Conservation (phyloP, 169 alveolate genomes). For the Eimeria brunetti region DNA sequence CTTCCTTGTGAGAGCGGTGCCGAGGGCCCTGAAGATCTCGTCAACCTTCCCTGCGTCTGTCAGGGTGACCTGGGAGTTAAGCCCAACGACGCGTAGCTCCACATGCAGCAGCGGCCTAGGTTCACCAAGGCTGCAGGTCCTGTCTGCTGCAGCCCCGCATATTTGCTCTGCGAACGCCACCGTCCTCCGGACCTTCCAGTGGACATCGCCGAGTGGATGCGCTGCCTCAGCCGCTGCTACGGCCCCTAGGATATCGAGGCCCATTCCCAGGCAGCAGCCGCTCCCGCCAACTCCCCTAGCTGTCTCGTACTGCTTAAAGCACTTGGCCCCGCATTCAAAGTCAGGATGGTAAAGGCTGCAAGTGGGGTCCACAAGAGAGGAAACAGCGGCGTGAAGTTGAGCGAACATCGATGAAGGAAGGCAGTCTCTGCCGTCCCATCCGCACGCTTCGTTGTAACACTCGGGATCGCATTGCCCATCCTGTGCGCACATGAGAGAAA, state of each 20-base stretch:
- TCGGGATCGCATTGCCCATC: constrained; percentile 87
- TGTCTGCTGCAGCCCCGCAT: constrained; percentile 83
- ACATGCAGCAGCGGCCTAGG: constrained; percentile 78
- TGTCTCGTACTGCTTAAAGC: constrained; percentile 73
- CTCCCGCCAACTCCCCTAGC: constrained; percentile 52
- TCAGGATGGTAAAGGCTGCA: constrained; percentile 56
- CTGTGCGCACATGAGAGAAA: constrained; percentile 76
- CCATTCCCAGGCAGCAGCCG: constrained; percentile 79
- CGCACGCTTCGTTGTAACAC: constrained; percentile 85
- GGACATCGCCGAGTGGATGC: constrained; percentile 53
- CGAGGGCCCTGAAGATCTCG: constrained; percentile 34
- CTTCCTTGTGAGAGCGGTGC: constrained; percentile 48
- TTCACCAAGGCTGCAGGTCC: constrained; percentile 84
- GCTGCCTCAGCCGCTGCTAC: constrained; percentile 75
- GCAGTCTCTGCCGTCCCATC: constrained; percentile 87
- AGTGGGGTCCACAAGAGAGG: constrained; percentile 61
- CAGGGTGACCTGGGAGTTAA: constrained; percentile 39
- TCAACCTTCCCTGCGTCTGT: constrained; percentile 57
- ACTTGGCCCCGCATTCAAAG: constrained; percentile 66
- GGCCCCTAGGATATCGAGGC: constrained; percentile 67
- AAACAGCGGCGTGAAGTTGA: constrained; percentile 76
- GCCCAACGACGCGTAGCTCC: constrained; percentile 41
- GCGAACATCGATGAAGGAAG: constrained; percentile 84
- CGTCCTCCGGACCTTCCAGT: constrained; percentile 79
- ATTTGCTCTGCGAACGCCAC: constrained; percentile 83